These are phyloP conservation scores for Backusella morwellensis DNA, from an alignment of 192 early-diverging fungal genomes.

Conservation along the genomic window DNA sequence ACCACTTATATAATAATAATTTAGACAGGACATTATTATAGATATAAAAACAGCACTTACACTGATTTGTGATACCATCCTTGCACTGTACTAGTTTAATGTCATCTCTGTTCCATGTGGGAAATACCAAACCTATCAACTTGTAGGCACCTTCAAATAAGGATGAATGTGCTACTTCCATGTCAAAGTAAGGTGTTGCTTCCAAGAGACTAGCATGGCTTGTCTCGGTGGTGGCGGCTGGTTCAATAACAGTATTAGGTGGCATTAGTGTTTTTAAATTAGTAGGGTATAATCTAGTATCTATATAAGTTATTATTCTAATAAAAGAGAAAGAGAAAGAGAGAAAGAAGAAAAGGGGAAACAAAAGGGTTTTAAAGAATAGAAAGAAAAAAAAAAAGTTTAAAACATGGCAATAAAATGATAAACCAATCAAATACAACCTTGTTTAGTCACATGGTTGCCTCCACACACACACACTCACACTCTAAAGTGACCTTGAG, in stretches of 20 bases:
- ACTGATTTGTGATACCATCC: constrained; percentile 83
- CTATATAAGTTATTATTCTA: background rate
- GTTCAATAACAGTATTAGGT: constrained; percentile 6
- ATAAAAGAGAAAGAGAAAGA: background rate
- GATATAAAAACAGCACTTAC: constrained; percentile 34
- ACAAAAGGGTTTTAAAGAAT: too few relatives aligned
- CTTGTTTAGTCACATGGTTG: background rate
- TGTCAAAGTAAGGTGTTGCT: constrained; percentile 34
- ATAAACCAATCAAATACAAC: background rate
- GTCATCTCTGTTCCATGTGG: constrained; percentile 56
- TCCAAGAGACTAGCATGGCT: constrained; percentile 17
- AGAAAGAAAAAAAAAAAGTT: background rate
- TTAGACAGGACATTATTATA: background rate
- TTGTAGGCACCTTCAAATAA: constrained; percentile 64
- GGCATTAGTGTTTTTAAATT: background rate
- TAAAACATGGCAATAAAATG: background rate
- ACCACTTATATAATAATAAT: constrained; percentile 48
- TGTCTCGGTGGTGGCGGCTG: background rate
- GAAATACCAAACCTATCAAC: constrained; percentile 57
- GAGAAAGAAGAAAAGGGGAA: background rate
- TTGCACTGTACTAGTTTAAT: constrained; percentile 66
- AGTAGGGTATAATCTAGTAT: background rate
- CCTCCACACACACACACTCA: background rate
- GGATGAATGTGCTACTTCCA: constrained; percentile 52
- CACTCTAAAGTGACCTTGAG: background rate